A percentile compares a stretch with the other conserved stretches of the same genome.
Evolutionary conservation across 495 filamentous ascomycete genomes (phyloP).

Genomic region (Melanomma pulvis-pyrius): DNA sequence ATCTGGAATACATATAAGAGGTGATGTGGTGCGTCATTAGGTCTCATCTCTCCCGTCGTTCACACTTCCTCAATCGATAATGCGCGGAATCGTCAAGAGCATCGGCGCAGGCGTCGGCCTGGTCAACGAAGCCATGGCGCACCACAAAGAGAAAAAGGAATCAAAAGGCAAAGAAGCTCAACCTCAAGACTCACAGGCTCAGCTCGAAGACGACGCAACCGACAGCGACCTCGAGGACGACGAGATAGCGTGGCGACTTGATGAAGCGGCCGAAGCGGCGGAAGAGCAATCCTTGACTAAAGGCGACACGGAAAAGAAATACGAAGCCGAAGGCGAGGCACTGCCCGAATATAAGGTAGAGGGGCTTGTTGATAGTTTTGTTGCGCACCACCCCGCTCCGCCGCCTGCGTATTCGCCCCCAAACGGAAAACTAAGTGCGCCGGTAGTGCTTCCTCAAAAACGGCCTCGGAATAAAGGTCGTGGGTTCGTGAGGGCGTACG

Average conservation of each 20-base stretch:
- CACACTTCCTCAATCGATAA: not conserved
- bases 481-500: constrained; percentile 57
- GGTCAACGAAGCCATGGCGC: constrained; percentile 49
- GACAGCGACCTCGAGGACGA: constrained; percentile 39
- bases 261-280: constrained; percentile 53
- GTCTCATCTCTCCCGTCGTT: no score
- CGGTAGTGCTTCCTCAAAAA: constrained; percentile 56
- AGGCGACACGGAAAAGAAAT: no score
- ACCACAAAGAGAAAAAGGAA: constrained; percentile 47
- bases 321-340: not conserved
- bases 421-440: constrained; percentile 40
- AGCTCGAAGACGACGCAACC: not conserved
- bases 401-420: constrained; percentile 5
- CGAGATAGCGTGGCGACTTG: constrained; percentile 56
- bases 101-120: constrained; percentile 55
- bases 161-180: not conserved
- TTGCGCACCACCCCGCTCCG: constrained; percentile 4
- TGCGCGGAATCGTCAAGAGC: constrained; percentile 31
- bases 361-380: constrained; percentile 1
- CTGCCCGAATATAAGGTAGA: not conserved
- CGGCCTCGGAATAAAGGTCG: constrained; percentile 49
- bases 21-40: not conserved
- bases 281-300: constrained; percentile 32
- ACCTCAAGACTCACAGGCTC: not conserved
- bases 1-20: not conserved